Conservation (phyloP, 2,329 filamentous ascomycete species). For the Mycosphaerelloides madeirae region DNA sequence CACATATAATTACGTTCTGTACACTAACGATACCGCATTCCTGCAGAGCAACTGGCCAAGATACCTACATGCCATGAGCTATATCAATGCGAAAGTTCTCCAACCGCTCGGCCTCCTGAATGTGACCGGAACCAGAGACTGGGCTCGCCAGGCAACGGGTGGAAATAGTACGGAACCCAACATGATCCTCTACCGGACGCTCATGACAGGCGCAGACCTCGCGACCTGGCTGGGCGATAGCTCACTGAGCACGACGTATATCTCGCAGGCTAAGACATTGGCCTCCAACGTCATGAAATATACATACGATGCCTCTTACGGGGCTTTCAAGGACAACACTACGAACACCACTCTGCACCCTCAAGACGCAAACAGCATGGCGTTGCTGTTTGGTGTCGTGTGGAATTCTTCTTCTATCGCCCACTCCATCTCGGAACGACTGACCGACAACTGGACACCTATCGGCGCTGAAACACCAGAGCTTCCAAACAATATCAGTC, state of each 20-base stretch:
- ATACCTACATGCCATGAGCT: conserved; percentile 42
- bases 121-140: conserved; percentile 43
- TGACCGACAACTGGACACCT: conserved; percentile 40
- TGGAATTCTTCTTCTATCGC: conserved; percentile 28
- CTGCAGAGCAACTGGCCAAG: conserved; percentile 39
- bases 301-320: conserved; percentile 30
- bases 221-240: conserved; percentile 41
- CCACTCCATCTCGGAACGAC: conserved; percentile 35
- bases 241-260: conserved; percentile 35
- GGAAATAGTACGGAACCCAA: conserved; percentile 47
- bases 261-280: conserved; percentile 35
- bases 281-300: conserved; percentile 23
- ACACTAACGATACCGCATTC: conserved; percentile 38
- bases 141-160: conserved; percentile 48
- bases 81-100: conserved; percentile 41
- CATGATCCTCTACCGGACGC: conserved; percentile 46
- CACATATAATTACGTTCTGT: conserved; percentile 41
- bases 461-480: conserved; percentile 46
- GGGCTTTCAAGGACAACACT: conserved; percentile 38
- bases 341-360: conserved; percentile 39
- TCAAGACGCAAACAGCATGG: conserved; percentile 51
- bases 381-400: conserved; percentile 37
- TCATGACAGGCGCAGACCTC: conserved; percentile 42
- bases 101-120: conserved; percentile 41
- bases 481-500: conserved; percentile 37